Conservation (phyloP, 306 rosid species). For the Begonia fuchsioides region DNA sequence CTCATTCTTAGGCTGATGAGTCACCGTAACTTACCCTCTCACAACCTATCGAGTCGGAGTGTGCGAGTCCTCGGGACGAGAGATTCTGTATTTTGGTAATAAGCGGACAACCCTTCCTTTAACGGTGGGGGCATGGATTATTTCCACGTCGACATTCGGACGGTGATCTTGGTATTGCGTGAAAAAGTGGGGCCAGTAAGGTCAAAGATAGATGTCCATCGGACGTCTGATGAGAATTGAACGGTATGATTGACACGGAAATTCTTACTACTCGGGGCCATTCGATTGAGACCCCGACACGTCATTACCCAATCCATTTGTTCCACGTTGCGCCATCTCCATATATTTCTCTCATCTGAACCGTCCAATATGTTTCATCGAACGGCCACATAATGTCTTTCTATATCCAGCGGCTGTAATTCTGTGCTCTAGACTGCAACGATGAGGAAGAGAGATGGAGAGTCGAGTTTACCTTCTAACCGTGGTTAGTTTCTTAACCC, state of each 20-base stretch:
- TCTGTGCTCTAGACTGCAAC: slow-evolving; percentile 42
- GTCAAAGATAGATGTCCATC: slow-evolving; percentile 1
- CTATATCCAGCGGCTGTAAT: slow-evolving; percentile 20
- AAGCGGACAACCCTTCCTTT: no score
- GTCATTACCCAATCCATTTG: neutral
- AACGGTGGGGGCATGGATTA: no score
- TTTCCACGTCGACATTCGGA: no score
- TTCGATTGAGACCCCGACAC: neutral
- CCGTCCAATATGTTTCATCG: slow-evolving; percentile 2
- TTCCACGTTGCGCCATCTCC: neutral
- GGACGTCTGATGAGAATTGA: slow-evolving; percentile 1
- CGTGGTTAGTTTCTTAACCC: slow-evolving; percentile 25
- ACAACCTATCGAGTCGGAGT: no score
- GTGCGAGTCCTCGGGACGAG: no score
- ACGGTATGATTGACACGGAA: slow-evolving; percentile 15
- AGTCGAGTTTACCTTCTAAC: slow-evolving; percentile 26
- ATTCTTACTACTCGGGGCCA: neutral
- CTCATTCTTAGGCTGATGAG: no score
- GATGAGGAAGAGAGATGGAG: neutral
- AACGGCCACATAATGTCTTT: slow-evolving; percentile 10
- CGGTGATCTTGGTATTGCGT: neutral
- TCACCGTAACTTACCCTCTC: no score
- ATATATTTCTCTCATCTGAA: neutral
- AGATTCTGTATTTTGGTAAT: no score
- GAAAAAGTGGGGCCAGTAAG: neutral